phyloP scores from a whole-genome alignment of 768 basidiomycete genomes.

The Kwoniella dendrophila region DNA sequence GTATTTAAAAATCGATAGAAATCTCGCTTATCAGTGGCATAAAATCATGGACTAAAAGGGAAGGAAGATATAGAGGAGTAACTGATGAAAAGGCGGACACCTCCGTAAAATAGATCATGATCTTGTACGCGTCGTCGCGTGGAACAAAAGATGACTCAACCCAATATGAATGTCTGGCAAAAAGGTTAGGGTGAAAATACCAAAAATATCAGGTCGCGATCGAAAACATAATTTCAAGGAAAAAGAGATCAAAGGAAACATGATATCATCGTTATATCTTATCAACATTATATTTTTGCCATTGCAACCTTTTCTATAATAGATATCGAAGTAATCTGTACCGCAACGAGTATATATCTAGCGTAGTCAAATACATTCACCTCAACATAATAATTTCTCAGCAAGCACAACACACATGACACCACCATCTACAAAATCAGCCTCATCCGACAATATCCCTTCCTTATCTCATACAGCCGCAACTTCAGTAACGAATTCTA shows the following conservation, averaged over 20 bases:
- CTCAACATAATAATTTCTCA: too few relatives aligned
- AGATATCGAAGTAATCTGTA: too few relatives aligned
- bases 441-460: slow-evolving; percentile 19
- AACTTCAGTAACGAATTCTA: slow-evolving; percentile 35
- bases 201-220: slow-evolving; percentile 13
- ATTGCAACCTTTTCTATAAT: too few relatives aligned
- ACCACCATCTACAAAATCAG: slow-evolving; percentile 2
- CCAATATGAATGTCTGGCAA: background rate
- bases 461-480: slow-evolving; percentile 19
- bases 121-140: slow-evolving; percentile 1
- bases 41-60: background rate
- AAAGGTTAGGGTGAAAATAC: too few relatives aligned
- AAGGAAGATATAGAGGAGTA: background rate
- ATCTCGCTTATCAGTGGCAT: background rate
- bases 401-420: slow-evolving; percentile 2
- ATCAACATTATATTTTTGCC: background rate
- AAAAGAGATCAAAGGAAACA: slow-evolving; percentile 4
- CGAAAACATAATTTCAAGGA: background rate
- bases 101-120: background rate
- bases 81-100: background rate
- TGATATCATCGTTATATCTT: background rate
- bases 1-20: background rate
- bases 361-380: too few relatives aligned
- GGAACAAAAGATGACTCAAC: slow-evolving; percentile 11
- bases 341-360: too few relatives aligned